Base-by-base conservation (phyloP, 1,139 yeast species). In the Blastobotrys ciferrii region DNA sequence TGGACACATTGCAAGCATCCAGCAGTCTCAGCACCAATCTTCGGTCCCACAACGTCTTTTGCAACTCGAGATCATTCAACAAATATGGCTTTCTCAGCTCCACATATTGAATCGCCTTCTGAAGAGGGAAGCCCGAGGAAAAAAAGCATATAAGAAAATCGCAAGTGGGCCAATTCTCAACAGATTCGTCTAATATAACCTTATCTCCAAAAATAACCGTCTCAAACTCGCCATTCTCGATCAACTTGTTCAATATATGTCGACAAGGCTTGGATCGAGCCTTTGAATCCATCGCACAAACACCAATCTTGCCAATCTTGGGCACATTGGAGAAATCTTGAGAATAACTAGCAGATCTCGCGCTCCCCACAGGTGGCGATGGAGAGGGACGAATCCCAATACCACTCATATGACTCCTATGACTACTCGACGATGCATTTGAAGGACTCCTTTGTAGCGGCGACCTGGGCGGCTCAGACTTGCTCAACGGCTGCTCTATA, bases 111-210 rank as follows among this genome's bases (percentile, higher is more conserved):
- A 94, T 91, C 1, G 98, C 98, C 68, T 94, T 94, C 61, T 92
- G 96, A 39, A 94, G 73, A 0, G 99, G 98, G 69, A 94, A 94
- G 0, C 99, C 99, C 32, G 82, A 80, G n/a, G 96, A 86, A 66
- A 92, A 92, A 68, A 92, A 92, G 59, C 94, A 84, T 53, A 92
- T 87, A 55, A 94, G 75, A 62, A 88, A 92, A 64, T 94, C 98
- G 71, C 98, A 94, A 37, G 96, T 88, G 30, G 98, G 99, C 98
- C 99, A 92, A 65, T 89, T 88, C 68, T 92, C 98, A 53, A 92
- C 80, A 2, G 65, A 69, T 70, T 94, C 98, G 68, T 94, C 98
- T 49, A 94, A 72, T 45, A 94, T 92, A 17, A 91, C 98, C 69
- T 94, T 94, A 67, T 94, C 99, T 50, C 98, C 98, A 71, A 94